Evolutionary conservation across 2,329 filamentous ascomycete genomes (phyloP), one percentile per base, ranked within the genome.

Genomic region (Aspergillus viridinutans): DNA sequence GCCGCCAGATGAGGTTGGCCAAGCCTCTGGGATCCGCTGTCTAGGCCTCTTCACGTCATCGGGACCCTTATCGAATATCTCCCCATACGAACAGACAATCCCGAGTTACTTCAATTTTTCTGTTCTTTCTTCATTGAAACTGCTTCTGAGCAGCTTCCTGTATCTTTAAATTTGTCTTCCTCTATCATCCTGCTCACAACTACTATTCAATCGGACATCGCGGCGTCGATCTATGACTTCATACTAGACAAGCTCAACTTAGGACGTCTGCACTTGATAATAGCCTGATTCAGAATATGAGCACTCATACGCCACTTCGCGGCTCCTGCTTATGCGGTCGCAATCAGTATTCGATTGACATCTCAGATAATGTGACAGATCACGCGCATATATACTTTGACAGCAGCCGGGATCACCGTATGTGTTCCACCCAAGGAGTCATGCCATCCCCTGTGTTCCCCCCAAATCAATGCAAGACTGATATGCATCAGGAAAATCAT

Each of bases 281-380:
- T 32, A 45, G 5, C 43, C 12, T 28, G 10, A 28, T 7, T 28
- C 42, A 20, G 45, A 59, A 57, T 10, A 66, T 65, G 62, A 42
- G 53, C 29, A 42, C 71, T 54, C 61, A 69, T 43, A 71, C 83
- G 59, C 81, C 81, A 42, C 81, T 96, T 56, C 85, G 83, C 62
- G 92, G 92, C 67, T 84, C 86, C 62, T 96, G 92, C 78, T 86
- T 88, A 53, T 97, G 92, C 73, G 91, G 92, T 56, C 85, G 92
- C 59, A 96, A 94, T 69, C 83, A 87, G 69, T 96, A 96, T 76
- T 81, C 86, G 57, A 85, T 96, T 64, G 76, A 84, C 49, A 81
- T 93, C 25, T 91, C 91, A 1, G 72, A 79, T 21, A 74, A 80
- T 64, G 78, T 82, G 43, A 74, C 77, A 42, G 77, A 85, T 35